Evolutionary conservation across 2,329 filamentous ascomycete genomes (phyloP).

Genomic region (Dactylellina sp.): DNA sequence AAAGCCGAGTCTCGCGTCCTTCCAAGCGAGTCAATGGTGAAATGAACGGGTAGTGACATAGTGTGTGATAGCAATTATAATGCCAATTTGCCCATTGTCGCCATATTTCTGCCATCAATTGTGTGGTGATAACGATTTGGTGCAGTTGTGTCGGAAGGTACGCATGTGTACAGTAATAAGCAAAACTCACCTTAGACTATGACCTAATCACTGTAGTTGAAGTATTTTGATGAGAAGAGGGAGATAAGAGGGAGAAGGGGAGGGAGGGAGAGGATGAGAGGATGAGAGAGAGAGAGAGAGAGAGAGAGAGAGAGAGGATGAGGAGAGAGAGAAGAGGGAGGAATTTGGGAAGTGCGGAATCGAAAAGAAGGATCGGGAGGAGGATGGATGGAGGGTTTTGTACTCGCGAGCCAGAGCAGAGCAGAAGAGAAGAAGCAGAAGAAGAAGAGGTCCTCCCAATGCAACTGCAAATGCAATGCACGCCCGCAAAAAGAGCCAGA

Average conservation of each 20-base stretch:
- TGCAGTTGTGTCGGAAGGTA: conserved; percentile 18
- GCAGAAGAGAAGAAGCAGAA: no score
- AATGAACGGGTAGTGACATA: conserved; percentile 35
- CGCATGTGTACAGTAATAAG: neutral
- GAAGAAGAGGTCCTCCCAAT: conserved; percentile 37
- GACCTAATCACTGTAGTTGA: conserved; percentile 52
- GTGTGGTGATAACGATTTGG: conserved; percentile 29
- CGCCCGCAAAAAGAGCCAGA: no score
- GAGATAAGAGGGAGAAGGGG: conserved; percentile 22
- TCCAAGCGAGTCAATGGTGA: conserved; percentile 37
- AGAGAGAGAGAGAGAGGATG: conserved; percentile 4
- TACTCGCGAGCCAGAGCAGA: conserved; percentile 52
- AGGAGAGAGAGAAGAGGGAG: conserved; percentile 26
- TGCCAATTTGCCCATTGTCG: conserved; percentile 40
- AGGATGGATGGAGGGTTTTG: conserved; percentile 55
- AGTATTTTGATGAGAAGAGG: conserved; percentile 48
- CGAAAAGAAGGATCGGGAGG: conserved; percentile 51
- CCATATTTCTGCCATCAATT: conserved; percentile 42
- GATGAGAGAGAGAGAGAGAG: conserved; percentile 21
- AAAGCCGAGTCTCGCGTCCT: conserved; percentile 27
- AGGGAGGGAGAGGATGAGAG: conserved; percentile 26
- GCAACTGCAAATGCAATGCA: no score
- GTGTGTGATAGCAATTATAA: conserved; percentile 1
- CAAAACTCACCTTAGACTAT: conserved; percentile 54
- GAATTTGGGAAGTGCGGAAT: conserved; percentile 45